Evolutionary conservation across 169 alveolate species (phyloP).

Genomic region (Plasmodium knowlesi): DNA sequence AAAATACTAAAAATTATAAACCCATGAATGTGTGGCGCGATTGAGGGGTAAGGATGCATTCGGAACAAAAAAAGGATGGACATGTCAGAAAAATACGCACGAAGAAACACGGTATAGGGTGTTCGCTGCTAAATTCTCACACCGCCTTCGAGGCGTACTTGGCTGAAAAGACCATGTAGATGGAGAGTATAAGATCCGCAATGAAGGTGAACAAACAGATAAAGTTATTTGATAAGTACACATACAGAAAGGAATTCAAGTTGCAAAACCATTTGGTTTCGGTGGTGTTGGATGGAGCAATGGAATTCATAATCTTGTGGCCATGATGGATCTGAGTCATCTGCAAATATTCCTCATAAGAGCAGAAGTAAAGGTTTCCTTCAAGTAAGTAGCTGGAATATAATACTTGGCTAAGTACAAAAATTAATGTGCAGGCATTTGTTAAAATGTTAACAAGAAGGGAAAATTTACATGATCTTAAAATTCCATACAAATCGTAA

Average conservation of each 20-base stretch:
- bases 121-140: neutral
- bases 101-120: neutral
- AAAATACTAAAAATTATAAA: neutral
- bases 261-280: conserved; percentile 70
- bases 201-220: conserved; percentile 10
- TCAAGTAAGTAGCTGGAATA: conserved; percentile 55
- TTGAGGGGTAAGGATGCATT: neutral
- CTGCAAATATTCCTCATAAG: conserved; percentile 42
- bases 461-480: conserved; percentile 45
- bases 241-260: neutral
- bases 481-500: conserved; percentile 44
- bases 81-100: neutral
- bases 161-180: conserved; percentile 32
- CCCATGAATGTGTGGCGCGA: neutral
- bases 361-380: conserved; percentile 36
- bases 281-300: conserved; percentile 14
- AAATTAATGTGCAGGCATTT: conserved; percentile 28
- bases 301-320: neutral
- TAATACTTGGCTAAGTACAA: conserved; percentile 36
- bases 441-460: conserved; percentile 23
- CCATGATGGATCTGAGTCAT: neutral
- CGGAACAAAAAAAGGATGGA: neutral
- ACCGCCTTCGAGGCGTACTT: conserved; percentile 9
- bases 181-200: conserved; percentile 24
- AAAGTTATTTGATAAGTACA: conserved; percentile 31